These are phyloP conservation scores for Penicillium sp. DNA, from an alignment of 2,329 filamentous ascomycete species.

Conservation along the genomic window DNA sequence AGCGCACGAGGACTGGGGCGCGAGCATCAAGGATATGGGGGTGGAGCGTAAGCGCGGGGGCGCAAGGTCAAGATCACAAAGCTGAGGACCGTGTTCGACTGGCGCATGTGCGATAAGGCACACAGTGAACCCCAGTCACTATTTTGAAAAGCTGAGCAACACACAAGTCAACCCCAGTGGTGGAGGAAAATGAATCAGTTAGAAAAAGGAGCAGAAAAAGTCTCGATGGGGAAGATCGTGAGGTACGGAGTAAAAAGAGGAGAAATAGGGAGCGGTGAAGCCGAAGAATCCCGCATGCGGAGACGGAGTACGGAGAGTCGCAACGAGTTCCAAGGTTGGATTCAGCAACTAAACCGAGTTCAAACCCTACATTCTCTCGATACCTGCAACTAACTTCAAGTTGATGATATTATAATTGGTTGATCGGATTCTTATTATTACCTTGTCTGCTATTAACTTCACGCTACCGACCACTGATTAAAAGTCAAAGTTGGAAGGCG, in stretches of 20 bases:
- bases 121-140: neutral
- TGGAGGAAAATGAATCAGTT: neutral
- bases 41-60: conserved; percentile 14
- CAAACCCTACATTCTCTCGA: too few species aligned
- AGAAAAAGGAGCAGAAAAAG: neutral
- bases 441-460: too few species aligned
- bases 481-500: too few species aligned
- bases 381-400: too few species aligned
- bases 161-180: neutral
- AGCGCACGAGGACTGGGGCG: neutral
- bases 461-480: too few species aligned
- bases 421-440: too few species aligned
- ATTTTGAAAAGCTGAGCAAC: neutral
- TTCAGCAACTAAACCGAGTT: too few species aligned
- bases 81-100: conserved; percentile 7
- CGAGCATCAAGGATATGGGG: conserved; percentile 1
- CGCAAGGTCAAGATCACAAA: conserved; percentile 10
- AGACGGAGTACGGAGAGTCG: neutral
- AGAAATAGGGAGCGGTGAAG: conserved; percentile 21
- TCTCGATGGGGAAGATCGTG: neutral
- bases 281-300: conserved; percentile 21
- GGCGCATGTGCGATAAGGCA: conserved; percentile 14
- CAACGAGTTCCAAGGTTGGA: too few species aligned
- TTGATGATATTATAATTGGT: too few species aligned
- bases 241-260: neutral